Percentiles rank a stretch among this genome's conserved stretches.
Evolutionary conservation across 2,329 filamentous ascomycete species (phyloP).

Genomic region (Fusarium acutatum): DNA sequence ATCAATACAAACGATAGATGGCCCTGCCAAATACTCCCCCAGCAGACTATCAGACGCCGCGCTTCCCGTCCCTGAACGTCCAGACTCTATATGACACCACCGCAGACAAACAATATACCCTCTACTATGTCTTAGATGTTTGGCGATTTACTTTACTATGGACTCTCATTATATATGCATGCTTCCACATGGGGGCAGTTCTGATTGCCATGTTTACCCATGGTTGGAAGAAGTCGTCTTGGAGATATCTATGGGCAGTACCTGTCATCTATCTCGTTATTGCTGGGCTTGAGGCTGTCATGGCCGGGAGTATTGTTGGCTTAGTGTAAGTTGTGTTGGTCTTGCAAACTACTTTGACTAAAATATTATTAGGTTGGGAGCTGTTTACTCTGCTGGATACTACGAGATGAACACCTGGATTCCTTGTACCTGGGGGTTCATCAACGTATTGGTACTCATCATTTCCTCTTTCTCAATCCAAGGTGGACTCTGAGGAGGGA

Average conservation of each 20-base stretch:
- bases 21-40: constrained; percentile 48
- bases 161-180: constrained; percentile 81
- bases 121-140: constrained; percentile 80
- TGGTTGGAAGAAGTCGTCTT: constrained; percentile 63
- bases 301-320: constrained; percentile 84
- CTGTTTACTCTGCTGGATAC: constrained; percentile 81
- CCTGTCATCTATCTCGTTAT: constrained; percentile 76
- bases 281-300: constrained; percentile 77
- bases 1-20: constrained; percentile 34
- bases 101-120: constrained; percentile 58
- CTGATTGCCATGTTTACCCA: constrained; percentile 78
- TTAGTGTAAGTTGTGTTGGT: constrained; percentile 68
- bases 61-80: constrained; percentile 86
- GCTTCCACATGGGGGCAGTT: constrained; percentile 77
- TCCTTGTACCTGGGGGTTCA: constrained; percentile 85
- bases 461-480: constrained; percentile 94
- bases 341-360: constrained; percentile 1
- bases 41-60: constrained; percentile 68
- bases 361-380: constrained; percentile 68
- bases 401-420: constrained; percentile 96
- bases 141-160: constrained; percentile 89
- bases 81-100: constrained; percentile 59
- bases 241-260: constrained; percentile 74
- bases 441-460: constrained; percentile 83
- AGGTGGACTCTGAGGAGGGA: constrained; percentile 72